A percentile compares a stretch with the other conserved stretches of the same genome.
Evolutionary conservation across 139 green algal genomes (phyloP).

Genomic region (Coelastrella sp.): DNA sequence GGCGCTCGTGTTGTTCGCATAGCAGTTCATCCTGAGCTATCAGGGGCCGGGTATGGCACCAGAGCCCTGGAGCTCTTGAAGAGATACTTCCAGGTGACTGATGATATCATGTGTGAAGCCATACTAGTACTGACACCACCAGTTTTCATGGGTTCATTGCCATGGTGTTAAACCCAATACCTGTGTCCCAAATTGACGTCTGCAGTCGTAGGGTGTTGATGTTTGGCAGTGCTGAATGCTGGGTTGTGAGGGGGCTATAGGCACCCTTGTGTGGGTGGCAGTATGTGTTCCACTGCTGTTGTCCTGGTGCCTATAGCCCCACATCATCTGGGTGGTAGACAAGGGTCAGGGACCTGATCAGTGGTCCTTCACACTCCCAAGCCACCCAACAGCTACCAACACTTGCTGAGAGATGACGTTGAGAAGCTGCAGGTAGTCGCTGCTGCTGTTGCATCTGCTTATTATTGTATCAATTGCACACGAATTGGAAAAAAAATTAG

Average conservation of each 20-base stretch:
- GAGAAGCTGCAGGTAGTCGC: too few relatives aligned
- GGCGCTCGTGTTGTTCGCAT: constrained; percentile 96
- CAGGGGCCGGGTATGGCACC: constrained; percentile 87
- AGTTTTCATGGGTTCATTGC: too few relatives aligned
- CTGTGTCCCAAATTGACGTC: too few relatives aligned
- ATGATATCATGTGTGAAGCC: too few relatives aligned
- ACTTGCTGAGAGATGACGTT: too few relatives aligned
- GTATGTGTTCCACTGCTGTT: background rate
- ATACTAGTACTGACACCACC: background rate
- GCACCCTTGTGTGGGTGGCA: background rate
- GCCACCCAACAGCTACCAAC: background rate
- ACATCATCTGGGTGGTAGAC: constrained; percentile 15
- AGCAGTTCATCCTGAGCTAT: constrained; percentile 93
- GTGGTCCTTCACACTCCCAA: background rate
- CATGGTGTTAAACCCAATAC: too few relatives aligned
- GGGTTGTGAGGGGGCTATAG: background rate
- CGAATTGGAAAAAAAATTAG: too few relatives aligned
- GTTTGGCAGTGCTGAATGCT: too few relatives aligned
- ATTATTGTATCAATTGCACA: too few relatives aligned
- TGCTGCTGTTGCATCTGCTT: too few relatives aligned
- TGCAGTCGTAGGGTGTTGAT: too few relatives aligned
- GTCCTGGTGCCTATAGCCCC: background rate
- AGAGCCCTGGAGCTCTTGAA: constrained; percentile 66
- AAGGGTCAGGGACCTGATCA: constrained; percentile 9
- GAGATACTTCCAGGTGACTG: constrained; percentile 64